These are phyloP conservation scores for Insectozyma bohioensis DNA, from an alignment of 1,139 yeast species.

Conservation along the genomic window DNA sequence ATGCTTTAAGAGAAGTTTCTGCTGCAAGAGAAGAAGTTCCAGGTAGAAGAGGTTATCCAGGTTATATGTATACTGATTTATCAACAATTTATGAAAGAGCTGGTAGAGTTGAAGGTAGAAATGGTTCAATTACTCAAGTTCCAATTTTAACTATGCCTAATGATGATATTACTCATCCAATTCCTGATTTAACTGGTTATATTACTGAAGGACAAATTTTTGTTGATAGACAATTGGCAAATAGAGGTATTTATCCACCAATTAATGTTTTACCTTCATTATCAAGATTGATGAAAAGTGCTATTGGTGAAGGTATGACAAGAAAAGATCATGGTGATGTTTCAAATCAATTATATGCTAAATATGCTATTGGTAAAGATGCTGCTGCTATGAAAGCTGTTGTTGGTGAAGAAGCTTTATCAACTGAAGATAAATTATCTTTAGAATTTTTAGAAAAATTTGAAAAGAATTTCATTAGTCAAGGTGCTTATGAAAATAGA, in stretches of 20 bases:
- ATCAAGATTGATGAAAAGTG: conserved; percentile 98
- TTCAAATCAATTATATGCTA: conserved; percentile 96
- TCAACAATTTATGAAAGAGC: conserved; percentile 99
- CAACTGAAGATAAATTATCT: conserved; percentile 95
- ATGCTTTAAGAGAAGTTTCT: conserved; percentile 98
- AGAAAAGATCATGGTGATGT: conserved; percentile 99
- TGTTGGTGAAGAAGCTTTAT: conserved; percentile 98
- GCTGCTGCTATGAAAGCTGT: conserved; percentile 99
- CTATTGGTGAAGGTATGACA: conserved; percentile 99
- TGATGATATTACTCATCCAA: conserved; percentile 99
- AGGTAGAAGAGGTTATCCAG: conserved; percentile 99
- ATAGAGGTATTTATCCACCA: conserved; percentile 98
- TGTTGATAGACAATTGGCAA: conserved; percentile 92
- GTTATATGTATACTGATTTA: conserved; percentile 99
- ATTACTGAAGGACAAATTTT: conserved; percentile 99
- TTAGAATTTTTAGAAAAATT: conserved; percentile 96
- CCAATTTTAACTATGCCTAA: conserved; percentile 99
- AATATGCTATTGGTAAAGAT: conserved; percentile 98
- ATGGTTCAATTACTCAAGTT: conserved; percentile 98
- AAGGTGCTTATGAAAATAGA: conserved; percentile 96
- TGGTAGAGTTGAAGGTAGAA: conserved; percentile 99
- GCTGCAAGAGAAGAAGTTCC: conserved; percentile 99
- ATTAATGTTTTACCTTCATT: conserved; percentile 96
- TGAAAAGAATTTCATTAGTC: conserved; percentile 91
- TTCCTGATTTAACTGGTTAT: conserved; percentile 99